A percentile compares a stretch with the other conserved stretches of the same genome.
Conservation (phyloP, 129 eudicot genomes). For the Centaurea solstitialis region DNA sequence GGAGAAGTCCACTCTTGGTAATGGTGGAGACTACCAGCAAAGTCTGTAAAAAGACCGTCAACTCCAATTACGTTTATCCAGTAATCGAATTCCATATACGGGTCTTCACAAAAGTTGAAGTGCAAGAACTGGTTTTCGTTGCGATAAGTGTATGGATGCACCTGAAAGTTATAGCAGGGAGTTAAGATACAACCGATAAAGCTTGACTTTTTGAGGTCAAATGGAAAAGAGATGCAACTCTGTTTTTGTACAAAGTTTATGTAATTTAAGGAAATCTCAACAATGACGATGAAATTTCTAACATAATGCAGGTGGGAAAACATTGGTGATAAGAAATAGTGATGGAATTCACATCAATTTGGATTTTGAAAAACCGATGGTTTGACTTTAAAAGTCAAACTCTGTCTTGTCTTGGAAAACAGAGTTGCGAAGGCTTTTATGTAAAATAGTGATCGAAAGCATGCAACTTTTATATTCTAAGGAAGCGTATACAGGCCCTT, state of each 20-base stretch:
- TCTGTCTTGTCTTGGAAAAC: background rate
- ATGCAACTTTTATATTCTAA: background rate
- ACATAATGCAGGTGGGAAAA: background rate
- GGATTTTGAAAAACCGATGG: background rate
- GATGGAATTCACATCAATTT: background rate
- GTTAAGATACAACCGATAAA: background rate
- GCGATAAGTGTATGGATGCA: conserved; percentile 94
- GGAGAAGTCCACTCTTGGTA: conserved; percentile 83
- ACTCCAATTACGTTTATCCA: conserved; percentile 78
- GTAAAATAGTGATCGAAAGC: background rate
- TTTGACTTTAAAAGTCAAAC: conserved; percentile 24
- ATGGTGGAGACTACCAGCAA: conserved; percentile 74
- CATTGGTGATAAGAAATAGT: background rate
- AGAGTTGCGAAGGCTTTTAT: background rate
- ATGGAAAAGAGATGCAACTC: background rate
- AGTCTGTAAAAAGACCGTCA: conserved; percentile 85
- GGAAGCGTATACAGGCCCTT: background rate
- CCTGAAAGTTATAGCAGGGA: conserved; percentile 43
- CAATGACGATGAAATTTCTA: background rate
- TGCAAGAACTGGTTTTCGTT: conserved; percentile 73
- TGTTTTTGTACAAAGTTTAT: background rate
- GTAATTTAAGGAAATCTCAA: background rate
- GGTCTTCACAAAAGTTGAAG: conserved; percentile 80
- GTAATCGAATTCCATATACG: conserved; percentile 77
- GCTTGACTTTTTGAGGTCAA: conserved; percentile 12